Conservation (phyloP, 1,284 basidiomycete genomes). For the Ustilago trichophora region DNA sequence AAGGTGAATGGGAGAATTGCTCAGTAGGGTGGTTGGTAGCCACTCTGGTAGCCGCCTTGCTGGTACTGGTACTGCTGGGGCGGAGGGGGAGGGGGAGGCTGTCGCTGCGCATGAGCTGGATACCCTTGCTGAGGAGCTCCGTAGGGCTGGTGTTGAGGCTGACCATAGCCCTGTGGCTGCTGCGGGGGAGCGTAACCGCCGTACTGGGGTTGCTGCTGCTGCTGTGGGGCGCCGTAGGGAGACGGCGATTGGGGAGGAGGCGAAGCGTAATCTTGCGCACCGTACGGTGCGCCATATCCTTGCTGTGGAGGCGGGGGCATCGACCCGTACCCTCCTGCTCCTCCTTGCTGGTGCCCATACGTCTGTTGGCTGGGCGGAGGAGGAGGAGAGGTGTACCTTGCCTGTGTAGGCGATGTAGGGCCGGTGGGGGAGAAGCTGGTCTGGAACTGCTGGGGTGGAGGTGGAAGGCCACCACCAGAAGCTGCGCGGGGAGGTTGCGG, state of each 20-base stretch:
- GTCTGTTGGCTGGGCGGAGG: slow-evolving; percentile 1
- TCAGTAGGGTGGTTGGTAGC: slow-evolving; percentile 26
- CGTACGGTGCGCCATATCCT: slow-evolving; percentile 5
- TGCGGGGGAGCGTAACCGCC: slow-evolving; percentile 4
- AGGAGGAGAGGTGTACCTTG: slow-evolving; percentile 25
- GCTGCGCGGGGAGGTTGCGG: not conserved
- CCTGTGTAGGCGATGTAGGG: slow-evolving; percentile 9
- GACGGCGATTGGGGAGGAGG: slow-evolving; percentile 13
- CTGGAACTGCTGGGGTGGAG: no score
- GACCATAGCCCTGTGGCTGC: slow-evolving; percentile 1
- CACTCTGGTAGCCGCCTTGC: slow-evolving; percentile 5
- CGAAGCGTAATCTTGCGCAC: slow-evolving; percentile 6
- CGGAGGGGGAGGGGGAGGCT: slow-evolving; percentile 7
- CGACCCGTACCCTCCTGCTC: slow-evolving; percentile 9
- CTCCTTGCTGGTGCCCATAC: not conserved
- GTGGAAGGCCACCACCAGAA: no score
- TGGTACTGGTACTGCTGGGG: slow-evolving; percentile 12
- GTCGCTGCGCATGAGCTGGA: not conserved
- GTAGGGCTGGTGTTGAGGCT: slow-evolving; percentile 5
- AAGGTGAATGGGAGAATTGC: no score
- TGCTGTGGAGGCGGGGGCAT: slow-evolving; percentile 13
- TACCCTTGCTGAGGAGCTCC: slow-evolving; percentile 16
- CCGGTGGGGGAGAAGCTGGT: no score
- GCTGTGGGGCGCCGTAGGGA: slow-evolving; percentile 5
- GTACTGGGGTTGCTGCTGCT: slow-evolving; percentile 11